phyloP scores from a whole-genome alignment of 2,329 filamentous ascomycete genomes.

The Rosellinia necatrix region DNA sequence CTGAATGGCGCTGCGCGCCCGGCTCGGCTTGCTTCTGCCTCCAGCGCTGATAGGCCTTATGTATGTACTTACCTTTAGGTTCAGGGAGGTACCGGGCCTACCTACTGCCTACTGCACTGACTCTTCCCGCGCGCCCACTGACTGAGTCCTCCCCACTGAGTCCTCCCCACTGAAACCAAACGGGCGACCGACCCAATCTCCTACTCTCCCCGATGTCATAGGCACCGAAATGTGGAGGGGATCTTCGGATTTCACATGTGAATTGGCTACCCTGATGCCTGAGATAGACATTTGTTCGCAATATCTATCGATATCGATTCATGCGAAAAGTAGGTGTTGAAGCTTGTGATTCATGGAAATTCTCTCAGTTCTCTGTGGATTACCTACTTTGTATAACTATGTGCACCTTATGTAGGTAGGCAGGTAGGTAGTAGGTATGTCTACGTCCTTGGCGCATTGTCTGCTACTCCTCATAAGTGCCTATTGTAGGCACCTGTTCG shows the following conservation, averaged over 20 bases:
- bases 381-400: too few species aligned
- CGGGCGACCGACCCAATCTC: not conserved
- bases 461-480: too few species aligned
- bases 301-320: not conserved
- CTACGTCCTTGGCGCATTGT: too few species aligned
- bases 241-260: slow-evolving; percentile 15
- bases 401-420: too few species aligned
- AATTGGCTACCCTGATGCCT: not conserved
- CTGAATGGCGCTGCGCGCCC: slow-evolving; percentile 9
- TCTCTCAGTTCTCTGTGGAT: too few species aligned
- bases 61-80: not conserved
- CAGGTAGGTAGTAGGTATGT: too few species aligned
- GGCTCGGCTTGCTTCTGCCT: too few species aligned
- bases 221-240: not conserved
- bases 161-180: not conserved
- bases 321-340: not conserved
- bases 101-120: not conserved
- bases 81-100: not conserved
- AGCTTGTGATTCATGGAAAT: not conserved
- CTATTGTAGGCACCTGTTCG: too few species aligned
- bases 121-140: slow-evolving; percentile 1
- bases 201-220: not conserved
- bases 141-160: not conserved
- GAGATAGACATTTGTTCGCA: too few species aligned
- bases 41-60: too few species aligned